Conservation (phyloP, 176 grass and related monocot genomes). For the Typha latifolia region DNA sequence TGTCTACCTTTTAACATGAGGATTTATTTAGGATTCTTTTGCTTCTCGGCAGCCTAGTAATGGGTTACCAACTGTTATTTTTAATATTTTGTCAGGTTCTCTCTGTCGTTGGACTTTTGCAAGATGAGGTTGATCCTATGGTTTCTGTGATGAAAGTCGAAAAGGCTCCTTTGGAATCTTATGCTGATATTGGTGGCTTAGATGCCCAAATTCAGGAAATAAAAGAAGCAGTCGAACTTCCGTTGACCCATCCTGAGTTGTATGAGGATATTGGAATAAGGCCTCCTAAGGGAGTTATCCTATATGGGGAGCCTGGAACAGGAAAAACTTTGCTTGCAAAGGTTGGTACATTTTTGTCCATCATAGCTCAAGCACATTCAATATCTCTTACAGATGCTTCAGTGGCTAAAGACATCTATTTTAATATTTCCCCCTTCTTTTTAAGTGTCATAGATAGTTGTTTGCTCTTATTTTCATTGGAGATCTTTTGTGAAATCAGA, state of each 20-base stretch:
- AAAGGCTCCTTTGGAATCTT: constrained; percentile 78
- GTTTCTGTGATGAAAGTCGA: constrained; percentile 95
- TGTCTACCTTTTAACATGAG: too few species aligned
- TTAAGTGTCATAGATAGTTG: too few species aligned
- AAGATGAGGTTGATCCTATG: constrained; percentile 94
- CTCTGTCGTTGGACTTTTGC: constrained; percentile 75
- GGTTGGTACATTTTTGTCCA: constrained; percentile 28
- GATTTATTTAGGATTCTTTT: not conserved
- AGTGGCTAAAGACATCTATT: too few species aligned
- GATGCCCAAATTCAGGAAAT: constrained; percentile 97
- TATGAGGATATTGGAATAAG: constrained; percentile 91
- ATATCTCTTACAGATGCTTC: too few species aligned
- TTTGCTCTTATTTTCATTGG: too few species aligned
- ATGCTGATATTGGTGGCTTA: constrained; percentile 81
- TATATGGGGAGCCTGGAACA: constrained; percentile 82
- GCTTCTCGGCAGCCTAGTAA: not conserved
- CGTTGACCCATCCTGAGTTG: constrained; percentile 78
- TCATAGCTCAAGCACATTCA: too few species aligned
- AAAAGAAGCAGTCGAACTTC: constrained; percentile 86
- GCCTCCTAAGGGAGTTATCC: constrained; percentile 83
- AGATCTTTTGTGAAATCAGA: too few species aligned
- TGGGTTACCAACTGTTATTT: not conserved
- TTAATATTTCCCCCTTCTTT: too few species aligned
- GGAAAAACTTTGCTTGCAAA: constrained; percentile 82
- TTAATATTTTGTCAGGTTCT: constrained; percentile 50